Evolutionary conservation across 2,329 filamentous ascomycete genomes (phyloP), one percentile per base, ranked within the genome.

Genomic region (Xylariaceae sp.): DNA sequence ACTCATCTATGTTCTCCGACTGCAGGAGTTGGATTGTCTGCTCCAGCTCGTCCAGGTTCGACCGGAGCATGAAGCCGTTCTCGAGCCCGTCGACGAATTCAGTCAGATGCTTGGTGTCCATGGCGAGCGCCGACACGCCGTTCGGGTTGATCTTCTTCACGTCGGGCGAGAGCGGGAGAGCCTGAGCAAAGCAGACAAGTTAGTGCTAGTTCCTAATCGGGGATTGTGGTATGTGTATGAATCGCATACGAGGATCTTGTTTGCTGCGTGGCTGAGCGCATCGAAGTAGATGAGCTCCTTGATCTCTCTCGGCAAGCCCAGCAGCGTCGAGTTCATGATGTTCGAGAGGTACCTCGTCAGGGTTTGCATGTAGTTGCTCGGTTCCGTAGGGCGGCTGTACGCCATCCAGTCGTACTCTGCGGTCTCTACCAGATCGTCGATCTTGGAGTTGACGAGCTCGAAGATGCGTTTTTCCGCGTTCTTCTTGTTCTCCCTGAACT

Each of bases 281-380:
- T 98, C 95, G 70, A 96, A 97, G 76, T 99, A 98, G 66, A 99
- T 96, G 53, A 97, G 86, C 71, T 96, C 92, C 71, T 98, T 98
- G 74, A 99, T 97, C 68, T 96, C 91, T 26, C 91, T 87, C 0
- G 96, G 95, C n/a, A 99, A 79, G 1, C 93, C 93, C 2, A 99
- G 82, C 4, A 99, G 81, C 0, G 96, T 96, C 0, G 91, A 95
- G 70, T 88, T 93, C 92, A 98, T 98, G 71, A 97, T 98, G 71
- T 96, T 96, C 26, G 89, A 90, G 19, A 99, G 80, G 71, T 98
- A 99, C 12, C 89, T 85, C 0, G 93, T 99, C 59, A 99, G 78
- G 4, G 95, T 96, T 71, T 95, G 89, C 86, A 99, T 96, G 75
- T 99, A 99, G 64, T 88, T 93, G 72, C 89, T 95, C 1, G 93